These are phyloP conservation scores for Colletotrichum brevisporum DNA, from an alignment of 2,329 filamentous ascomycete genomes.

Conservation along the genomic window DNA sequence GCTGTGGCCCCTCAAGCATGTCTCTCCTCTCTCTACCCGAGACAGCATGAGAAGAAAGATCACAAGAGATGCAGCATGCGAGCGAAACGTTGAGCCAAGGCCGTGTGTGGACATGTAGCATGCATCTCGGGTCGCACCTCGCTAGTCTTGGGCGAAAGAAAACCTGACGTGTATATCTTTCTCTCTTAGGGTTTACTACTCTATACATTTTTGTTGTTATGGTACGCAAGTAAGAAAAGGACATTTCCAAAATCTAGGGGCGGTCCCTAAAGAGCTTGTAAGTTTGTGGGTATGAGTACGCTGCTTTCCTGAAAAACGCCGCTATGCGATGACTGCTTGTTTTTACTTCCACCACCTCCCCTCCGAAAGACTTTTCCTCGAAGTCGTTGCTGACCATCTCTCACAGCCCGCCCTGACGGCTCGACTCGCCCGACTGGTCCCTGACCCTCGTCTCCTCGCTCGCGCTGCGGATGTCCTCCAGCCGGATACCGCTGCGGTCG, in stretches of 20 bases:
- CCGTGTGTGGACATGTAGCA: not conserved
- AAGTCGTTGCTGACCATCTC: not conserved
- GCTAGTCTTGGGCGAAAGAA: not conserved
- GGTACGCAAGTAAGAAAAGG: not conserved
- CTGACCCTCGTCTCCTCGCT: constrained; percentile 50
- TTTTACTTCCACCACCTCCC: not conserved
- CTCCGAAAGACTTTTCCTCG: not conserved
- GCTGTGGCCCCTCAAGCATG: not conserved
- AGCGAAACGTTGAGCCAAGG: not conserved
- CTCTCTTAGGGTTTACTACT: not conserved
- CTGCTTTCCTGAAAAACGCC: not conserved
- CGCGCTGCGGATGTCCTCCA: constrained; percentile 66
- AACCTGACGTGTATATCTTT: not conserved
- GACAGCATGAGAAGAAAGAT: not conserved
- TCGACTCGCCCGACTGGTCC: constrained; percentile 29
- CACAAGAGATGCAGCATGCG: not conserved
- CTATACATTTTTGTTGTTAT: not conserved
- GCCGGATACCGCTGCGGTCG: constrained; percentile 82
- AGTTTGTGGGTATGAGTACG: constrained; percentile 9
- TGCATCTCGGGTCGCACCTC: not conserved
- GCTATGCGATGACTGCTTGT: not conserved
- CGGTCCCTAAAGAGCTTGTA: not conserved
- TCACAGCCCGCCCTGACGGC: constrained; percentile 38
- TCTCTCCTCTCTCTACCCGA: not conserved
- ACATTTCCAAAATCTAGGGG: not conserved